Conservation (phyloP, 306 rosid genomes). For the Vachellia pachyceras region DNA sequence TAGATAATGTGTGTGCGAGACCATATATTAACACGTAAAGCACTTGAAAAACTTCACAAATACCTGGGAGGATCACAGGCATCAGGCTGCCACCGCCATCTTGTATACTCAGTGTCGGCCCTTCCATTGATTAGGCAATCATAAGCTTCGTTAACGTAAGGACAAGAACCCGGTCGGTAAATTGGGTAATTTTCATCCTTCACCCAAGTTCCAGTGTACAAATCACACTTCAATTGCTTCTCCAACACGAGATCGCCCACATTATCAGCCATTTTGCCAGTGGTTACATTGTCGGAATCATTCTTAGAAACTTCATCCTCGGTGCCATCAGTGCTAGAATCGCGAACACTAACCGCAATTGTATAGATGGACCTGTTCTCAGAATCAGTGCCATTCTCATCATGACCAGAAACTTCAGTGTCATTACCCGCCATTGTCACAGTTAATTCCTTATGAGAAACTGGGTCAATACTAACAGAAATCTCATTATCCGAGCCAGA, state of each 20-base stretch:
- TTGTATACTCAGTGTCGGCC: conserved; percentile 62
- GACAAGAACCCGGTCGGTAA: conserved; percentile 79
- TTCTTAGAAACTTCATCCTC: conserved; percentile 27
- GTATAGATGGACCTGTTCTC: not conserved
- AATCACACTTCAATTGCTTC: conserved; percentile 59
- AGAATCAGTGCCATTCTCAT: not conserved
- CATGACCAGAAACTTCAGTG: not conserved
- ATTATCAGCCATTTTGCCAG: conserved; percentile 34
- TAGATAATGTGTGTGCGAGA: too few species aligned
- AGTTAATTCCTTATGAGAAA: too few species aligned
- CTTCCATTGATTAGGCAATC: conserved; percentile 84
- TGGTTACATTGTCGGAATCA: conserved; percentile 9
- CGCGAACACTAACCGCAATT: not conserved
- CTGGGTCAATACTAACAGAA: conserved; percentile 19
- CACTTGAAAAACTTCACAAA: too few species aligned
- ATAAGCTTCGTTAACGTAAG: conserved; percentile 91
- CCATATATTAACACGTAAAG: too few species aligned
- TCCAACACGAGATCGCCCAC: conserved; percentile 23
- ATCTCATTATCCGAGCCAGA: conserved; percentile 23
- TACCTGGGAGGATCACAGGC: conserved; percentile 13
- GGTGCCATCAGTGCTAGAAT: not conserved
- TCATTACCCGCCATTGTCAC: too few species aligned
- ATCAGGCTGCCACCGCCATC: conserved; percentile 95
- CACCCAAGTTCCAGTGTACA: conserved; percentile 88
- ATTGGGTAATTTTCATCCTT: conserved; percentile 73